Evolutionary conservation across 768 basidiomycete species (phyloP), one percentile per base, ranked within the genome.

Genomic region (Suillus discolor): DNA sequence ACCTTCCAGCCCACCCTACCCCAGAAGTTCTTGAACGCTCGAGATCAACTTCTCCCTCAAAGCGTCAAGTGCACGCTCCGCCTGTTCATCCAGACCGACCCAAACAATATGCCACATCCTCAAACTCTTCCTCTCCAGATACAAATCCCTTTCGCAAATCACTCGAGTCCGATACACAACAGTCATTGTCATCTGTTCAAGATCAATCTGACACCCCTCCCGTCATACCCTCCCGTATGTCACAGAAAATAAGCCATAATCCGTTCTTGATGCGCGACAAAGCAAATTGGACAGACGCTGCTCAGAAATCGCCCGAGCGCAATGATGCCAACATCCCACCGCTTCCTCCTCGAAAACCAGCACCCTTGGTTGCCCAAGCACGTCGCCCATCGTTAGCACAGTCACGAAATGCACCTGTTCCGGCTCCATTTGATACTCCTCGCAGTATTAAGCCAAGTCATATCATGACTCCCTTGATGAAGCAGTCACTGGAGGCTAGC

Each of bases 401-500:
- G 49, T 23, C 45, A 62, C 67, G 18, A 66, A 4, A 62, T 51
- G 15, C 60, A 42, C 55, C n/a, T 61, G 39, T 28, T 60, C 36
- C 34, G 20, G 23, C 61, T 4, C 64, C 70, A 12, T 61, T 62
- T 3, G 66, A 63, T 36, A 61, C 70, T 61, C 71, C 75, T 38
- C 63, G 72, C 31, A 78, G 68, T n/a, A 13, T 47, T 34, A 76
- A 64, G 36, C 70, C 76, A 4, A 65, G 67, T 4, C 89, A 91
- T 62, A 76, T 86, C 36, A 87, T 86, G 28, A 89, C 87, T 13
- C 82, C 84, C 0, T 77, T 91, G n/a, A 91, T 91, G 79, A 84
- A 84, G 66, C 91, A 93, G 74, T 88, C 86, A 25, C 78, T 94
- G 1, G 87, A 90, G 62, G 92, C 92, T 7, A 87, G 85, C 65